Evolutionary conservation across 2,329 filamentous ascomycete species (phyloP).

Genomic region (Canariomyces notabilis): DNA sequence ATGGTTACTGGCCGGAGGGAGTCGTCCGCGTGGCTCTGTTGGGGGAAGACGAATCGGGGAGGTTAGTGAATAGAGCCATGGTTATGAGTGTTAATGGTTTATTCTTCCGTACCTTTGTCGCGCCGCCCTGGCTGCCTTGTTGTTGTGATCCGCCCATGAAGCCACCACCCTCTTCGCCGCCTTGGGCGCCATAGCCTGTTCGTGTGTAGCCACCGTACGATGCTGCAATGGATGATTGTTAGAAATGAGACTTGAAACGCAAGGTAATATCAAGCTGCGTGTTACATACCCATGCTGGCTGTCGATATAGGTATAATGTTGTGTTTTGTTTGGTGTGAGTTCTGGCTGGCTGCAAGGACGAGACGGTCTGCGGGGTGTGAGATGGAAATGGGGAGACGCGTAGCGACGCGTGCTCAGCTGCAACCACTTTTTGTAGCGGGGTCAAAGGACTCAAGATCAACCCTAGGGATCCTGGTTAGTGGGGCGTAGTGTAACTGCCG

Average conservation of each 20-base stretch:
- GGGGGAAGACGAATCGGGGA: conserved; percentile 2
- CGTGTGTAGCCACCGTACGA: conserved; percentile 47
- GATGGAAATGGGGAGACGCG: conserved; percentile 19
- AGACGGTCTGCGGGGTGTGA: conserved; percentile 12
- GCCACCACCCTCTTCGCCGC: conserved; percentile 57
- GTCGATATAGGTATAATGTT: conserved; percentile 3
- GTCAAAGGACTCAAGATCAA: background rate
- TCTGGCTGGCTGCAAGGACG: background rate
- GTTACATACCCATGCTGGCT: conserved; percentile 14
- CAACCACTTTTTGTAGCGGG: too few species aligned
- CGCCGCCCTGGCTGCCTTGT: conserved; percentile 48
- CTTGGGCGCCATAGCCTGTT: conserved; percentile 49
- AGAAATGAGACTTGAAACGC: background rate
- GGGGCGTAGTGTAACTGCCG: too few species aligned
- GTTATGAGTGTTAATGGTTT: background rate
- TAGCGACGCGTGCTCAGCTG: conserved; percentile 15
- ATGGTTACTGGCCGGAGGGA: conserved; percentile 90
- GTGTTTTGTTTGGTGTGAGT: background rate
- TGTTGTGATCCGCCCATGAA: conserved; percentile 58
- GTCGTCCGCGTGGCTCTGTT: conserved; percentile 66
- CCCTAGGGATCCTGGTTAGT: too few species aligned
- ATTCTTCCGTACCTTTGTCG: conserved; percentile 42
- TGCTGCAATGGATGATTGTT: conserved; percentile 29
- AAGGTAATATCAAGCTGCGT: background rate
- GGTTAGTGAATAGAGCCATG: background rate